Base-by-base conservation (phyloP, 192 early-diverging fungal genomes). In the Coemansia sp. region DNA sequence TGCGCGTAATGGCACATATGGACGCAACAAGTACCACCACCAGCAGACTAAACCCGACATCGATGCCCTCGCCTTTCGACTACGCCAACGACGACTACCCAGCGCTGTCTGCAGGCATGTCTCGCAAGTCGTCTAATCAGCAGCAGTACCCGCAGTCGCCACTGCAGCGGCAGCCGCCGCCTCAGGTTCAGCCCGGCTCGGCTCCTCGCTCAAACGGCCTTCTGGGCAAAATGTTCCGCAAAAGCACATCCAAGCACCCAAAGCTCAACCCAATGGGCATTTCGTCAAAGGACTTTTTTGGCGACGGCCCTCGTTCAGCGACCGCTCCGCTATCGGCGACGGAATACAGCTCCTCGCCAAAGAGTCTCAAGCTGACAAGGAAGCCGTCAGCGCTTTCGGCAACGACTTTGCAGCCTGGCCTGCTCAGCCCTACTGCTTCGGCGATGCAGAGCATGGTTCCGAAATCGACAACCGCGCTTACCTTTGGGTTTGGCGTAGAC, bases 251-350 rank as follows among this genome's bases (percentile, higher is more conserved):
- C 9, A 77, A 77, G 62, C 64, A 67, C 50, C 65, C 74, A 62
- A 77, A 71, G 54, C 68, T 71, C 24, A 77, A 77, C 34, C 69
- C 74, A 2, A 59, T 71, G 56, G 74, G 74, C 25, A 77, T 77
- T 14, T 77, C 74, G 49, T 77, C 74, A n/a, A 77, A 77, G 48
- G 69, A 77, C 47, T 71, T 68, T 46, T 77, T 77, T 61, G 60
- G 35, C 16, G 60, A 60, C 16, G 32, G 47, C n/a, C 62, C 65
- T 30, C 58, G 47, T 13, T 65, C 68, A 13, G 63, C 57, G 13
- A 30, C 11, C 36, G 25, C 10, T 19, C 64, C 55, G 16, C 10
- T 29, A 5, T 55, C 35, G 46, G 24, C 58, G 8, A 19, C 59
- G 27, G 61, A 53, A 10, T 57, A 45, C 61, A 7, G 32, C 47